Evolutionary conservation across 2,329 filamentous ascomycete genomes (phyloP).

Genomic region (Neoscytalidium dimidiatum): DNA sequence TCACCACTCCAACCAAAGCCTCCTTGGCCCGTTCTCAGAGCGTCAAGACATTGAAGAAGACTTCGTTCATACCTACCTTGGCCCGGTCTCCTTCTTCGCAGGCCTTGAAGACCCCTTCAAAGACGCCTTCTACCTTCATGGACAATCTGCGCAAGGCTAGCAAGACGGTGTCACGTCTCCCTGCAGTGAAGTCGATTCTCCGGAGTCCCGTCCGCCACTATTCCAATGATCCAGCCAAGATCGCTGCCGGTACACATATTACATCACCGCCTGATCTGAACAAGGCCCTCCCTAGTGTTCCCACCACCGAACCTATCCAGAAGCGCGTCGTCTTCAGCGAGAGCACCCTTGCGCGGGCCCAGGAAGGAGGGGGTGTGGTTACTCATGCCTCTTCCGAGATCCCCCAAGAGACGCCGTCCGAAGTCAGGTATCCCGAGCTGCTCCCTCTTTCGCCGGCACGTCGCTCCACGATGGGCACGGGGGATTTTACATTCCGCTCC

Average conservation of each 20-base stretch:
- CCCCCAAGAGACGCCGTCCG: conserved; percentile 25
- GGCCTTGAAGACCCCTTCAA: conserved; percentile 42
- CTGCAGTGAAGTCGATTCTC: conserved; percentile 64
- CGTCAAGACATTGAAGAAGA: conserved; percentile 49
- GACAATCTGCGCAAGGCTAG: conserved; percentile 41
- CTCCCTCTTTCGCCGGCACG: conserved; percentile 30
- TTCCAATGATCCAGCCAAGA: conserved; percentile 59
- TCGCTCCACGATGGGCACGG: conserved; percentile 35
- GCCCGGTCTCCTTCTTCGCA: conserved; percentile 56
- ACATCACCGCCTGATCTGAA: conserved; percentile 49
- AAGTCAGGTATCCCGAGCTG: conserved; percentile 41
- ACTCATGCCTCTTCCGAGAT: conserved; percentile 35
- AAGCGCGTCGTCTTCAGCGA: conserved; percentile 84
- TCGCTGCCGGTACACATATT: conserved; percentile 62
- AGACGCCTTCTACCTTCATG: conserved; percentile 40
- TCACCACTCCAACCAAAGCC: conserved; percentile 79
- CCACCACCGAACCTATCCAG: conserved; percentile 70
- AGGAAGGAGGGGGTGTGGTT: conserved; percentile 29
- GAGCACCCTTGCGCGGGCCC: conserved; percentile 48
- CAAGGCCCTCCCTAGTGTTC: conserved; percentile 53
- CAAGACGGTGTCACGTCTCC: conserved; percentile 52
- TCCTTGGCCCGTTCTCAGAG: conserved; percentile 65
- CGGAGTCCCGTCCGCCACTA: conserved; percentile 61
- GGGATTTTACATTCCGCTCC: conserved; percentile 52
- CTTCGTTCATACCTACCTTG: conserved; percentile 57